Evolutionary conservation across 2,329 filamentous ascomycete species (phyloP), one percentile per base, ranked within the genome.

Genomic region (Xylariaceae sp.): DNA sequence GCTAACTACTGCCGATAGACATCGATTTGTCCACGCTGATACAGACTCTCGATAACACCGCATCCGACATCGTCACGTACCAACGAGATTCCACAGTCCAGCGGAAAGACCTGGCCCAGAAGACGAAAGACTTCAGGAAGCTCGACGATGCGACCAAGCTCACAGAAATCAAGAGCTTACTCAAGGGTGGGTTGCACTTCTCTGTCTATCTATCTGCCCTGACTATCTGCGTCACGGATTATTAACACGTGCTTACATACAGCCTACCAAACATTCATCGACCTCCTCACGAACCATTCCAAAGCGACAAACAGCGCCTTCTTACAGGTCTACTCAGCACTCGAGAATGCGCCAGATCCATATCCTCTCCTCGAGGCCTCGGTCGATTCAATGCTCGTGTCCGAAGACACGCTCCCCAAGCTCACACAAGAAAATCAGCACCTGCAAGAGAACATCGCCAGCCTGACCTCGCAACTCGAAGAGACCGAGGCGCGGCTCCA

Each of bases 201-300:
- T 14, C 13, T 18, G 15, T 24, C 30, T 18, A n/a, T n/a, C n/a
- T 6, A 28, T 6, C 23, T 28, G n/a, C 11, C 12, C 31, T 14
- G n/a, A 12, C 19, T 15, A 5, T 16, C 36, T 34, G 17, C 17
- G 41, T 49, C 19, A 50, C 31, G 17, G 5, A n/a, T n/a, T n/a
- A n/a, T n/a, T n/a, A n/a, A n/a, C n/a, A n/a, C n/a, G n/a, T 28
- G 13, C 18, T 4, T 14, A n/a, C 24, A 15, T 31, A 46, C 62
- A 90, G 88, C 89, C 34, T 98, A 98, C 69, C 92, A 98, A 66
- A 85, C 83, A 36, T 98, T 97, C 59, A 96, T 98, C 62, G 92
- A 98, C 59, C 81, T 95, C 41, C 74, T 98, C 45, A 94, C 92
- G 14, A 96, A 90, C 62, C 90, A 97, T 63, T 92, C 88, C 52